These are phyloP conservation scores for Infundibulicybe gibba DNA, from an alignment of 768 basidiomycete species.

Conservation along the genomic window DNA sequence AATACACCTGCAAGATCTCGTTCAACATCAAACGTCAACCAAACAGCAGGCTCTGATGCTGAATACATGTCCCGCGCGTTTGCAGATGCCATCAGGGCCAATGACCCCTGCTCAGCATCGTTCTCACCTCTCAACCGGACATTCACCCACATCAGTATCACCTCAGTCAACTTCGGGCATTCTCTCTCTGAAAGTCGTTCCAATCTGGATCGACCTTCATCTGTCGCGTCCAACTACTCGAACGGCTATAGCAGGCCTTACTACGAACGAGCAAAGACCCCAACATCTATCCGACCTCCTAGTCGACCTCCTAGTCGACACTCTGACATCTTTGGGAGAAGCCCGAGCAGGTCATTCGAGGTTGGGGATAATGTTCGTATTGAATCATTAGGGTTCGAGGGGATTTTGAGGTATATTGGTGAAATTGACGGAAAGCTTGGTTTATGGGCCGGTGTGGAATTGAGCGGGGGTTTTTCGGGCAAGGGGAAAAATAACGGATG, in stretches of 20 bases:
- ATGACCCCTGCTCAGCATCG: slow-evolving; percentile 74
- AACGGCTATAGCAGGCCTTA: slow-evolving; percentile 24
- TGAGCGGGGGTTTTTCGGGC: slow-evolving; percentile 79
- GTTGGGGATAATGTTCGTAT: slow-evolving; percentile 84
- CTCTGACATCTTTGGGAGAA: slow-evolving; percentile 53
- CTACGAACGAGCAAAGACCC: slow-evolving; percentile 50
- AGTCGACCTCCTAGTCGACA: slow-evolving; percentile 64
- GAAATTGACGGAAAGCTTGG: slow-evolving; percentile 88
- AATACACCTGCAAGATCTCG: slow-evolving; percentile 72
- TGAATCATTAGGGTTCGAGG: slow-evolving; percentile 87
- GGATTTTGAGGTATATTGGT: slow-evolving; percentile 75
- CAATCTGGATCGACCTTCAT: slow-evolving; percentile 45
- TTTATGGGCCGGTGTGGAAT: slow-evolving; percentile 91
- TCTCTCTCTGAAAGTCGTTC: slow-evolving; percentile 50
- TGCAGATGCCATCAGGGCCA: slow-evolving; percentile 74
- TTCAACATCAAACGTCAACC: slow-evolving; percentile 52
- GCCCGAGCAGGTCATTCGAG: slow-evolving; percentile 48
- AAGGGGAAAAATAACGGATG: slow-evolving; percentile 95
- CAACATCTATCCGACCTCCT: slow-evolving; percentile 29
- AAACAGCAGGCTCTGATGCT: slow-evolving; percentile 33
- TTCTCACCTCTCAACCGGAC: slow-evolving; percentile 29
- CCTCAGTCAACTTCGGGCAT: slow-evolving; percentile 37
- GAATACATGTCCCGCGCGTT: slow-evolving; percentile 72
- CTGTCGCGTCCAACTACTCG: slow-evolving; percentile 55
- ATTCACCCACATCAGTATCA: slow-evolving; percentile 46